Base-by-base conservation (phyloP, 148 eudicot genomes). In the Salicornia ramosissima region DNA sequence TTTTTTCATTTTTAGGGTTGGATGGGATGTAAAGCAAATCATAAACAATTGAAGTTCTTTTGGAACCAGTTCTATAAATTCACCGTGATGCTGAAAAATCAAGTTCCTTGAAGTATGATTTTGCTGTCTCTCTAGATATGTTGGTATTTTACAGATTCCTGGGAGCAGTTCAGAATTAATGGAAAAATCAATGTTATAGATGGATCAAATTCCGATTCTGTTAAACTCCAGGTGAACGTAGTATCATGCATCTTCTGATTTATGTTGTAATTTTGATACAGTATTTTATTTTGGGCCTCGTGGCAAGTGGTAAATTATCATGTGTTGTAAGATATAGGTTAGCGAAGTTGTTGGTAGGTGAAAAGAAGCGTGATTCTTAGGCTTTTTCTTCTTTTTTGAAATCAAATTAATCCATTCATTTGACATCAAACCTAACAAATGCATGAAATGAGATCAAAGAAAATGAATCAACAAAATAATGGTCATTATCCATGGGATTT, bases 121-220 rank as follows among this genome's bases (percentile, higher is more conserved):
- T 73, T 57, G 65, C 51, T 58, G 42, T 76, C 28, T 30, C 31
- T 77, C 21, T 72, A 92, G 98, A 84, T 93, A 67, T 94, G 92
- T 64, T 94, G 97, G 97, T 94, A 90, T 80, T 88, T 88, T 70
- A 86, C 91, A 26, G 95, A 88, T 49, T 75, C 97, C 25, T 94
- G 96, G 98, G 97, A 90, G 85, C 96, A 94, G 74, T 88, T 90
- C 59, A 85, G 96, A 58, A 84, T 94, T 14, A 82, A 77, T 64
- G 97, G 98, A 64, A 71, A 30, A 60, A 74, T 90, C 58, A 96
- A 94, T 81, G 69, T 90, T 61, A 82, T 94, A 69, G 88, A 85
- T 58, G 89, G 81, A 64, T 81, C 88, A 19, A 84, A 79, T 65
- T 73, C 90, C 36, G 90, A 90, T 65, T 75, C 87, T 16, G 5